Conservation (phyloP, 2,329 filamentous ascomycete species). For the Fusarium nanum region DNA sequence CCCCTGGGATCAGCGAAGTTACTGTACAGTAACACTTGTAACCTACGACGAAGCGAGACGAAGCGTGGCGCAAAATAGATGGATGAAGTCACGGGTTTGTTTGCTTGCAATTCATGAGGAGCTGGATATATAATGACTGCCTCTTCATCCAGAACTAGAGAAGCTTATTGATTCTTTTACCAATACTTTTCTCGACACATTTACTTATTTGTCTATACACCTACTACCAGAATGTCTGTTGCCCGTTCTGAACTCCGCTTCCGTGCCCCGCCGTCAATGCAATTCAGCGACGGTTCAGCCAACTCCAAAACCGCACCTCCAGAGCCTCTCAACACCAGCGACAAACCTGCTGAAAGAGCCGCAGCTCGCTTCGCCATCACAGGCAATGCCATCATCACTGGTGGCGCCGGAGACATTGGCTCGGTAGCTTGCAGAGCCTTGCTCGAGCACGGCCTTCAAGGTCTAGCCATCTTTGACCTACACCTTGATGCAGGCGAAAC, state of each 20-base stretch:
- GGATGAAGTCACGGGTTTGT: background rate
- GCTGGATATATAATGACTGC: background rate
- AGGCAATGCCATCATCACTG: conserved; percentile 14
- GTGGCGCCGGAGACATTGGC: conserved; percentile 13
- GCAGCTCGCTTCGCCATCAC: background rate
- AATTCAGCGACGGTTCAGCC: conserved; percentile 14
- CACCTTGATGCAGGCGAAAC: conserved; percentile 4
- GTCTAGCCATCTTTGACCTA: conserved; percentile 16
- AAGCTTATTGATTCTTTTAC: no score
- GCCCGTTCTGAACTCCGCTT: conserved; percentile 17
- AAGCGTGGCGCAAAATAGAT: background rate
- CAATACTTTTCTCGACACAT: rapidly evolving
- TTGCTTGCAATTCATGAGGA: background rate
- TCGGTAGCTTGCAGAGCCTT: conserved; percentile 10
- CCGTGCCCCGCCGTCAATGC: conserved; percentile 17
- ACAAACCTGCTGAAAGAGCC: background rate
- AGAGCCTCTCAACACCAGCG: rapidly evolving
- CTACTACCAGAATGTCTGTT: conserved; percentile 1
- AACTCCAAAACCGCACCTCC: conserved; percentile 1
- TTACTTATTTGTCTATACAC: rapidly evolving
- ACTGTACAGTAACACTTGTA: conserved; percentile 12
- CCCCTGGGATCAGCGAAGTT: background rate
- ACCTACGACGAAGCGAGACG: background rate
- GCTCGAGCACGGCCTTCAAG: conserved; percentile 12
- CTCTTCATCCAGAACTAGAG: rapidly evolving